These are phyloP conservation scores for Arabis alpina DNA, from an alignment of 345 rosid species.

Conservation along the genomic window DNA sequence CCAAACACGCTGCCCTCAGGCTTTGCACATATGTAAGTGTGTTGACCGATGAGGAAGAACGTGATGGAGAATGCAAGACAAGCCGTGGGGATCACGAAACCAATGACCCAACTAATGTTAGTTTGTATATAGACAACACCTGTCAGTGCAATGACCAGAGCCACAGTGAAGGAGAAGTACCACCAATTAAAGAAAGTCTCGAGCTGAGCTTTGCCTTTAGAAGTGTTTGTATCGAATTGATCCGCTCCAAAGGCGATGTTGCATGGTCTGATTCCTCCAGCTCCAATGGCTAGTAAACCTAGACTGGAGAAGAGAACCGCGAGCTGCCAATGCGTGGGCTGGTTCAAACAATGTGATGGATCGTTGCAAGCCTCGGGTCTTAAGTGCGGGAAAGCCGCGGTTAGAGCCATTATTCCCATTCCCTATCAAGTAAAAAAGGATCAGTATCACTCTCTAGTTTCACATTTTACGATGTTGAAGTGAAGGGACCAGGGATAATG, in stretches of 20 bases:
- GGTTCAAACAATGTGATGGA: conserved; percentile 39
- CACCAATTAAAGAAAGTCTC: conserved; percentile 84
- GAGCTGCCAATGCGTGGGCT: conserved; percentile 56
- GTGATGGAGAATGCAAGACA: conserved; percentile 56
- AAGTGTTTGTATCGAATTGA: conserved; percentile 62
- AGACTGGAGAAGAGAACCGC: conserved; percentile 52
- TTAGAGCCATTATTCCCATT: conserved; percentile 60
- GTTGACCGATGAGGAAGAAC: conserved; percentile 59
- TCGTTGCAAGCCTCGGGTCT: conserved; percentile 54
- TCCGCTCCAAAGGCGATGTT: conserved; percentile 87
- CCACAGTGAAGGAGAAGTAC: conserved; percentile 73
- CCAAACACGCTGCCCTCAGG: conserved; percentile 63
- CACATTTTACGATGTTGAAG: neutral
- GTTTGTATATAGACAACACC: conserved; percentile 69
- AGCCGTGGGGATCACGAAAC: conserved; percentile 62
- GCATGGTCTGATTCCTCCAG: conserved; percentile 76
- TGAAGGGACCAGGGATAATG: neutral
- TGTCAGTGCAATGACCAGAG: conserved; percentile 61
- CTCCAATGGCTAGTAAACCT: conserved; percentile 61
- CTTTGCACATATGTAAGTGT: conserved; percentile 51
- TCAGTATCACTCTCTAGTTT: neutral
- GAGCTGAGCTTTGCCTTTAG: conserved; percentile 55
- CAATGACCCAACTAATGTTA: conserved; percentile 68
- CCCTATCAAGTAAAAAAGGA: conserved; percentile 48
- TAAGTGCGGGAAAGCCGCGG: conserved; percentile 49